Evolutionary conservation across 805 yeast species (phyloP).

Genomic region (Wickerhamiella cacticola): DNA sequence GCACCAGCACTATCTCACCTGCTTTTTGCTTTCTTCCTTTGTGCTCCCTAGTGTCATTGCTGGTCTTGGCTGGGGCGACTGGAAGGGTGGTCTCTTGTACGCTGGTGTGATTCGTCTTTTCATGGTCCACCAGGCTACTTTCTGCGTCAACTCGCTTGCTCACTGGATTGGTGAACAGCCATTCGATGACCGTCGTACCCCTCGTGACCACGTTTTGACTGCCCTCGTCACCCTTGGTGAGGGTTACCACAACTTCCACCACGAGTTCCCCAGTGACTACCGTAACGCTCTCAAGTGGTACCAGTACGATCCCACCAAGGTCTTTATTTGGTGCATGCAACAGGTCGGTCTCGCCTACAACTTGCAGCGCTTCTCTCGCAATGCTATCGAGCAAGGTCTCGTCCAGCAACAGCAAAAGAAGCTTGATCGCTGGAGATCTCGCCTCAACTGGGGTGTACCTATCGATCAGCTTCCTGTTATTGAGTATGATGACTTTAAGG

Average conservation of each 20-base stretch:
- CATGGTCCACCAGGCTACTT: slow-evolving; percentile 65
- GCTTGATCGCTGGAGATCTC: slow-evolving; percentile 62
- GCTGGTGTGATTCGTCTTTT: slow-evolving; percentile 67
- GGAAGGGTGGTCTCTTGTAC: slow-evolving; percentile 60
- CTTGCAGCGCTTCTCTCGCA: slow-evolving; percentile 44
- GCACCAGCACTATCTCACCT: slow-evolving; percentile 51
- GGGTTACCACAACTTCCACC: slow-evolving; percentile 87
- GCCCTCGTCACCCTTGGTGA: slow-evolving; percentile 73
- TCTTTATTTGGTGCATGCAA: slow-evolving; percentile 45
- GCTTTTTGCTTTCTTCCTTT: slow-evolving; percentile 42
- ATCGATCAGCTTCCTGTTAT: slow-evolving; percentile 70
- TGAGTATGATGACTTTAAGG: slow-evolving; percentile 42
- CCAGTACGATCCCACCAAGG: slow-evolving; percentile 80
- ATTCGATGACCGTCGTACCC: slow-evolving; percentile 62
- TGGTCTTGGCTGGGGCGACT: slow-evolving; percentile 62
- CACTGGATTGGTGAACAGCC: slow-evolving; percentile 68
- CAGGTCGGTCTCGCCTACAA: slow-evolving; percentile 48
- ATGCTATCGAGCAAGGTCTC: slow-evolving; percentile 54
- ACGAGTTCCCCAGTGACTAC: slow-evolving; percentile 87
- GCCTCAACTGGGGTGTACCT: slow-evolving; percentile 89
- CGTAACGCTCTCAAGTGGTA: slow-evolving; percentile 60
- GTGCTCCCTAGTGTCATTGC: slow-evolving; percentile 54
- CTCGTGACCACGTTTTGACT: slow-evolving; percentile 51
- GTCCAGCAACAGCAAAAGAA: slow-evolving; percentile 75
- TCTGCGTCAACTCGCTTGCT: slow-evolving; percentile 71